Percentiles rank a stretch among this genome's conserved stretches.
Evolutionary conservation across 1,139 yeast species (phyloP).

Genomic region (Wickerhamomyces sp.): DNA sequence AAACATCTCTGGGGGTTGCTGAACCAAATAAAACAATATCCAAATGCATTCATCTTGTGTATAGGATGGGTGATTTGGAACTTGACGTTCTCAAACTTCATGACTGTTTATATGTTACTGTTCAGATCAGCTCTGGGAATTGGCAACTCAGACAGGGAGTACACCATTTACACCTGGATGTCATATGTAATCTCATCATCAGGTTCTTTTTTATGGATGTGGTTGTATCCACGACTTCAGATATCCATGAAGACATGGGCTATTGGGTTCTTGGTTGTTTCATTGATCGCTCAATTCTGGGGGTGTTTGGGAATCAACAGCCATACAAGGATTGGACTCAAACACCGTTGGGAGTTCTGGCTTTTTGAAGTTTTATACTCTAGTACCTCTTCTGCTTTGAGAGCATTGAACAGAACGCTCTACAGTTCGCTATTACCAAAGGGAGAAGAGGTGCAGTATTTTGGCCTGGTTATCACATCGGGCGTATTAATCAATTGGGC

Average conservation of each 20-base stretch:
- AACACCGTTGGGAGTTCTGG: slow-evolving; percentile 43
- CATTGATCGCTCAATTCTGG: slow-evolving; percentile 37
- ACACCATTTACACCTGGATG: slow-evolving; percentile 37
- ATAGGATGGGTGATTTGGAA: slow-evolving; percentile 44
- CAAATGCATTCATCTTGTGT: slow-evolving; percentile 36
- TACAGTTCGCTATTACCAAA: slow-evolving; percentile 38
- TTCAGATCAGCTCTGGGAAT: slow-evolving; percentile 39
- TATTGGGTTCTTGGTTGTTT: slow-evolving; percentile 29
- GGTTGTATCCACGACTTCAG: slow-evolving; percentile 27
- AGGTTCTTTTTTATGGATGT: slow-evolving; percentile 39
- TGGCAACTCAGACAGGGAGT: slow-evolving; percentile 37
- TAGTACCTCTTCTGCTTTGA: slow-evolving; percentile 33
- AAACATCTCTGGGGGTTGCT: slow-evolving; percentile 28
- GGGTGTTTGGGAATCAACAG: slow-evolving; percentile 36
- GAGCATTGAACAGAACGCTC: slow-evolving; percentile 35
- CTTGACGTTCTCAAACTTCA: slow-evolving; percentile 33
- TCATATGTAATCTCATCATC: slow-evolving; percentile 32
- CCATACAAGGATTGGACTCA: slow-evolving; percentile 32
- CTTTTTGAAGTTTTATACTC: slow-evolving; percentile 36
- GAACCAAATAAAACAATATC: slow-evolving; percentile 29
- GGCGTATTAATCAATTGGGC: slow-evolving; percentile 44
- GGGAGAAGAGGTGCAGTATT: slow-evolving; percentile 42
- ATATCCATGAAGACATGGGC: slow-evolving; percentile 33
- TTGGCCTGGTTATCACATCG: slow-evolving; percentile 39
- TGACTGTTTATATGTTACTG: slow-evolving; percentile 35